Evolutionary conservation across 1,284 basidiomycete species (phyloP).

Genomic region (Ganoderma boninense): DNA sequence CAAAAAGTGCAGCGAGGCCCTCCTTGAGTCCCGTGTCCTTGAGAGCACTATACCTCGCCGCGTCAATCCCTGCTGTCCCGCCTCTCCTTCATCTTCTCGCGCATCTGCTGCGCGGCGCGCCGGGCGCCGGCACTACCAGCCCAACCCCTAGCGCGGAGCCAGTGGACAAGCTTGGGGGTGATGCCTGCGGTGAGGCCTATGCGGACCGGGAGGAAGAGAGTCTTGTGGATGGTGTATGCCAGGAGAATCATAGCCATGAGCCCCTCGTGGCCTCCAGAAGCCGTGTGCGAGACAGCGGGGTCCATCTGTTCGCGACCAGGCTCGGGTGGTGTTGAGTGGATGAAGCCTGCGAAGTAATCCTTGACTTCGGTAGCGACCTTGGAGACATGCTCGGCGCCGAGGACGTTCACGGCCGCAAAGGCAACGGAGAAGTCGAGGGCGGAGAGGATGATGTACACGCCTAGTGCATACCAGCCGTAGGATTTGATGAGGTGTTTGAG

Average conservation of each 20-base stretch:
- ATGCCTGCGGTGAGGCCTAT: constrained; percentile 90
- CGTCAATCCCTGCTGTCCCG: constrained; percentile 39
- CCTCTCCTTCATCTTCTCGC: constrained; percentile 53
- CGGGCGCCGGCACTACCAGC: constrained; percentile 71
- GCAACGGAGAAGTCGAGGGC: constrained; percentile 83
- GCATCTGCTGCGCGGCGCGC: constrained; percentile 70
- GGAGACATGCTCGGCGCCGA: constrained; percentile 92
- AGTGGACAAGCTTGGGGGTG: constrained; percentile 86
- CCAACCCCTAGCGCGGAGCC: constrained; percentile 82
- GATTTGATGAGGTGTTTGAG: constrained; percentile 89
- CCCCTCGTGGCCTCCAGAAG: constrained; percentile 61
- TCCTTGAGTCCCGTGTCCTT: not conserved
- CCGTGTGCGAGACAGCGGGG: constrained; percentile 34
- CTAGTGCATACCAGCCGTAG: constrained; percentile 94
- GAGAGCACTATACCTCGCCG: not conserved
- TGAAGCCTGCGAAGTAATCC: constrained; percentile 50
- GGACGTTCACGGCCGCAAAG: constrained; percentile 85
- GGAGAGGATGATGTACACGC: constrained; percentile 81
- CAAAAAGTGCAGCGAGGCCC: not conserved
- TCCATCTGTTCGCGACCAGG: constrained; percentile 71
- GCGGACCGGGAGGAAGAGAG: constrained; percentile 88
- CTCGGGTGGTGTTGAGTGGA: constrained; percentile 62
- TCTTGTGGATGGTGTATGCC: constrained; percentile 97
- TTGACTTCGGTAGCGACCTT: constrained; percentile 71
- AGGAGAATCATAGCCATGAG: constrained; percentile 92